Percentiles rank a stretch among this genome's conserved stretches.
phyloP scores from a whole-genome alignment of 345 rosid species.

The Eucalyptus regnans region DNA sequence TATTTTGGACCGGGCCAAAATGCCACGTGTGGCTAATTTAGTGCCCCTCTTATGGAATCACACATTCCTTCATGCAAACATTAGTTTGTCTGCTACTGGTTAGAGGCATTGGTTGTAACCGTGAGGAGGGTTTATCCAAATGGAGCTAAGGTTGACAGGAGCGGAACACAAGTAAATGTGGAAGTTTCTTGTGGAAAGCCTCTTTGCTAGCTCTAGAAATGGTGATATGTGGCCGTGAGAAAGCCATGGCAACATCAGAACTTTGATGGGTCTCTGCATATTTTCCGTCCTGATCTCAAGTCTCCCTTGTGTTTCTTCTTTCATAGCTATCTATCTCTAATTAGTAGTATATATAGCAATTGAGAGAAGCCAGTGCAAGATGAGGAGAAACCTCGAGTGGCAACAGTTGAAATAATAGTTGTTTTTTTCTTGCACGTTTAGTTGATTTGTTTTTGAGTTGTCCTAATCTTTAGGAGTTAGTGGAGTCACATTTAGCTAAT shows the following conservation, averaged over 20 bases:
- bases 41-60: not conserved
- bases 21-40: not conserved
- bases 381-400: too few species aligned
- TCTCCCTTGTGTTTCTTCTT: not conserved
- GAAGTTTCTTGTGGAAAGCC: conserved; percentile 9
- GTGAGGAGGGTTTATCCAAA: not conserved
- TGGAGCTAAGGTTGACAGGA: conserved; percentile 1
- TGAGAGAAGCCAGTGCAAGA: too few species aligned
- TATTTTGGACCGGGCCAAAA: not conserved
- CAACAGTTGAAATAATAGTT: too few species aligned
- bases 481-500: too few species aligned
- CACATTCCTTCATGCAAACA: not conserved
- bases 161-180: conserved; percentile 15
- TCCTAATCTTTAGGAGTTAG: too few species aligned
- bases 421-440: too few species aligned
- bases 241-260: conserved; percentile 28
- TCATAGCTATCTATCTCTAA: too few species aligned
- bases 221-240: conserved; percentile 24
- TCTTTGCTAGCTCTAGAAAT: conserved; percentile 19
- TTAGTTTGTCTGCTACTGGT: not conserved
- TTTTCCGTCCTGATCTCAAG: not conserved
- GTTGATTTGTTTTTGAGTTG: too few species aligned
- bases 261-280: not conserved
- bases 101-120: not conserved
- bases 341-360: too few species aligned